phyloP scores from a whole-genome alignment of 1,139 yeast genomes.

The Ogataea hybrid region DNA sequence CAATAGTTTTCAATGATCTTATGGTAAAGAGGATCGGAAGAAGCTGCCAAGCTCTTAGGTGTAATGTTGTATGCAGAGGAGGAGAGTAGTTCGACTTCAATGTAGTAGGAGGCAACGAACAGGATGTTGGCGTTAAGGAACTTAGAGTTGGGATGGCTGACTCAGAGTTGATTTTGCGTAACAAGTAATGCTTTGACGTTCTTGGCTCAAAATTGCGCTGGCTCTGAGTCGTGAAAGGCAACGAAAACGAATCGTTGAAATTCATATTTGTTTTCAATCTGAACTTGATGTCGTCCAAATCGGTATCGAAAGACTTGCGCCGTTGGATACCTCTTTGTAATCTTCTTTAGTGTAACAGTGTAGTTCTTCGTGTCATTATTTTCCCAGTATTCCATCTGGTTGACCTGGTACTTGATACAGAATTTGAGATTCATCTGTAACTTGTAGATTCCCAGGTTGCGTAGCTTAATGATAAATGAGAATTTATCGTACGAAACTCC shows the following conservation, averaged over 20 bases:
- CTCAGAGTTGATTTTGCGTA: conserved; percentile 31
- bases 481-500: conserved; percentile 39
- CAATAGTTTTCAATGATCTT: conserved; percentile 31
- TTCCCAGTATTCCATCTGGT: conserved; percentile 67
- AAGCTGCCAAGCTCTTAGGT: conserved; percentile 5
- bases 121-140: not conserved
- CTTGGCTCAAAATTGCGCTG: conserved; percentile 19
- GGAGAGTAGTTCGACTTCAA: conserved; percentile 7
- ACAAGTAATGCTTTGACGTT: conserved; percentile 24
- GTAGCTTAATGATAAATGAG: conserved; percentile 43
- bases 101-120: conserved; percentile 1
- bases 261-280: conserved; percentile 28
- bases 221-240: conserved; percentile 4
- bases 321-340: conserved; percentile 6
- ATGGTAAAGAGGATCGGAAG: conserved; percentile 25
- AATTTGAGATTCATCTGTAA: conserved; percentile 38
- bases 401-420: conserved; percentile 59
- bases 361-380: conserved; percentile 64
- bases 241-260: conserved; percentile 25
- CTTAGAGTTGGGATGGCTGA: conserved; percentile 25
- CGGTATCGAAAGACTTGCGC: conserved; percentile 13
- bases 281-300: conserved; percentile 28
- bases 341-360: conserved; percentile 35
- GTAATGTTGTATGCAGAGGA: conserved; percentile 12
- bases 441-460: conserved; percentile 32